Conservation (phyloP, 495 filamentous ascomycete genomes). For the Talaromyces borbonicus region DNA sequence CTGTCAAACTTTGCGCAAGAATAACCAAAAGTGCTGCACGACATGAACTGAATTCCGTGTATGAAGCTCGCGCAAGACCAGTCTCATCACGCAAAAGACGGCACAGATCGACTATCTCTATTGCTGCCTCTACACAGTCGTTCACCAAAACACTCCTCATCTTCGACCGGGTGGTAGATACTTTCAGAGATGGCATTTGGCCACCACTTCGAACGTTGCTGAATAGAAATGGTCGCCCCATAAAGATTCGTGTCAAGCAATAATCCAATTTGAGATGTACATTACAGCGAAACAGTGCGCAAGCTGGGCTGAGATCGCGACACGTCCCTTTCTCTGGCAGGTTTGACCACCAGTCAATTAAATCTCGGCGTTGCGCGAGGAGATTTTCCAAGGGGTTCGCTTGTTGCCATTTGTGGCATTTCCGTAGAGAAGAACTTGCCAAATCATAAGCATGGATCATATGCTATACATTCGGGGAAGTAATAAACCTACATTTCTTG, state of each 20-base stretch:
- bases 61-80: constrained; percentile 40
- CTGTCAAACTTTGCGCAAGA: constrained; percentile 37
- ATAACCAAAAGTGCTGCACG: constrained; percentile 41
- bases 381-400: constrained; percentile 36
- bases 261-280: constrained; percentile 42
- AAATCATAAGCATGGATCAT: not conserved
- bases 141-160: constrained; percentile 33
- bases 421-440: constrained; percentile 26
- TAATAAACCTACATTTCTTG: constrained; percentile 31
- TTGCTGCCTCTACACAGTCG: constrained; percentile 40
- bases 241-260: constrained; percentile 37
- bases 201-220: constrained; percentile 29
- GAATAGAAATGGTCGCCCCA: constrained; percentile 41
- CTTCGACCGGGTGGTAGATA: constrained; percentile 26
- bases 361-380: constrained; percentile 28
- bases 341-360: constrained; percentile 41
- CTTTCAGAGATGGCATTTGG: constrained; percentile 20
- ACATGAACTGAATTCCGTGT: constrained; percentile 43
- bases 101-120: constrained; percentile 39
- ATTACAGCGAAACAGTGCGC: constrained; percentile 35
- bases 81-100: constrained; percentile 36
- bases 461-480: not conserved
- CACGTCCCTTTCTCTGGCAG: constrained; percentile 35
- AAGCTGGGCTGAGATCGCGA: constrained; percentile 28
- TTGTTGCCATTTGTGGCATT: constrained; percentile 30